Evolutionary conservation across 495 filamentous ascomycete species (phyloP).

Genomic region (Aspergillus heteromorphus): DNA sequence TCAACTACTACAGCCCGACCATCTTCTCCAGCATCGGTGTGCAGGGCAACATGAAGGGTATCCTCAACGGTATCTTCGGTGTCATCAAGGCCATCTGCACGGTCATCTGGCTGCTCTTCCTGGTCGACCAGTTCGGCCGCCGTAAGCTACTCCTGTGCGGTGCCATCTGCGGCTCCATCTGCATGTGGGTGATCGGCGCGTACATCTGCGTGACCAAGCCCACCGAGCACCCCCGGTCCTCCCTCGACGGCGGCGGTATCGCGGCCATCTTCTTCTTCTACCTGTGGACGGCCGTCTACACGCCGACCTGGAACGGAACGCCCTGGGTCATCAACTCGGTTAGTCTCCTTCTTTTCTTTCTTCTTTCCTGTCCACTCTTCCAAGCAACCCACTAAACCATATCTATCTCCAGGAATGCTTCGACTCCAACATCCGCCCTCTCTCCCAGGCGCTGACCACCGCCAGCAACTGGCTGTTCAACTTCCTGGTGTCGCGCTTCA

Average conservation of each 20-base stretch:
- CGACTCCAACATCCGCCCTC: conserved; percentile 54
- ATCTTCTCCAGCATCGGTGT: conserved; percentile 57
- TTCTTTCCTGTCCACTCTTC: background rate
- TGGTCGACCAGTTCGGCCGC: conserved; percentile 65
- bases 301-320: conserved; percentile 67
- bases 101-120: conserved; percentile 59
- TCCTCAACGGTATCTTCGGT: conserved; percentile 49
- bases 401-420: conserved; percentile 55
- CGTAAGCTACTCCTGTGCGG: conserved; percentile 65
- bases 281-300: conserved; percentile 71
- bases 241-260: conserved; percentile 53
- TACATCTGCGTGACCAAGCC: conserved; percentile 59
- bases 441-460: conserved; percentile 64
- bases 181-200: conserved; percentile 69
- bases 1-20: conserved; percentile 61
- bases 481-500: conserved; percentile 67
- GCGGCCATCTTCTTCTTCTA: conserved; percentile 74
- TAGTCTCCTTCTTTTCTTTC: background rate
- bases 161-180: conserved; percentile 59
- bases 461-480: conserved; percentile 73
- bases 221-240: conserved; percentile 28
- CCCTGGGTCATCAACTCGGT: conserved; percentile 58
- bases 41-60: conserved; percentile 27
- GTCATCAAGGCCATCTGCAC: conserved; percentile 53
- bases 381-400: background rate